phyloP scores from a whole-genome alignment of 2,329 filamentous ascomycete genomes.

The Endothia cerciana region DNA sequence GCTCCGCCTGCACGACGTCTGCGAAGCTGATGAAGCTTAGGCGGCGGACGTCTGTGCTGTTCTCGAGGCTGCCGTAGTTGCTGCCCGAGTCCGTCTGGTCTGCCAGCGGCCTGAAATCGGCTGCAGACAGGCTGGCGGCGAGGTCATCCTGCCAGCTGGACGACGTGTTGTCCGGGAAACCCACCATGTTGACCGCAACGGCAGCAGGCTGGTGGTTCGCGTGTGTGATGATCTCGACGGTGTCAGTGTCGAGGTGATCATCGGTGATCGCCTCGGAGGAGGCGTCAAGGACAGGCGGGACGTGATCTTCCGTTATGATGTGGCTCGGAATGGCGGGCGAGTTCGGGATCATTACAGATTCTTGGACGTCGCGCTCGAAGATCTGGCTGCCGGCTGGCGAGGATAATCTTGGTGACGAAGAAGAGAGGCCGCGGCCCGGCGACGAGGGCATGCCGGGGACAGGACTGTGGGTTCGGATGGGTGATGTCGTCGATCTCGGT shows the following conservation, averaged over 20 bases:
- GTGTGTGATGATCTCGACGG: conserved; percentile 91
- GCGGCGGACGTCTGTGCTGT: conserved; percentile 69
- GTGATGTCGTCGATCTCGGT: conserved; percentile 38
- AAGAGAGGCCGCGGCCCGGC: conserved; percentile 67
- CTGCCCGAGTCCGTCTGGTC: conserved; percentile 52
- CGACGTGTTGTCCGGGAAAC: conserved; percentile 40
- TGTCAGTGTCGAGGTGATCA: conserved; percentile 79
- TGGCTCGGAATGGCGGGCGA: conserved; percentile 90
- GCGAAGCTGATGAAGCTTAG: conserved; percentile 96
- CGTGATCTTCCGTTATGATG: conserved; percentile 92
- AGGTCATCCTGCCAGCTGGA: conserved; percentile 31
- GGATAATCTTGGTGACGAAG: conserved; percentile 69
- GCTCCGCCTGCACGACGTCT: conserved; percentile 88
- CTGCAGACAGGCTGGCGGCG: conserved; percentile 40
- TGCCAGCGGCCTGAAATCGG: conserved; percentile 57
- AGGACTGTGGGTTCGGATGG: conserved; percentile 41
- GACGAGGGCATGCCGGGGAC: conserved; percentile 60
- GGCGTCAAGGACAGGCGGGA: conserved; percentile 88
- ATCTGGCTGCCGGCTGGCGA: conserved; percentile 82
- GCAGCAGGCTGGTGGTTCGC: conserved; percentile 79
- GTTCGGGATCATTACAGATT: conserved; percentile 69
- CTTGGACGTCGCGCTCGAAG: conserved; percentile 94
- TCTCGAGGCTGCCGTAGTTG: conserved; percentile 78
- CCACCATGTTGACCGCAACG: conserved; percentile 62
- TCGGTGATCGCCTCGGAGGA: conserved; percentile 93